Evolutionary conservation across 78 protist genomes (phyloP).

Genomic region (Polysphondylium violaceum): DNA sequence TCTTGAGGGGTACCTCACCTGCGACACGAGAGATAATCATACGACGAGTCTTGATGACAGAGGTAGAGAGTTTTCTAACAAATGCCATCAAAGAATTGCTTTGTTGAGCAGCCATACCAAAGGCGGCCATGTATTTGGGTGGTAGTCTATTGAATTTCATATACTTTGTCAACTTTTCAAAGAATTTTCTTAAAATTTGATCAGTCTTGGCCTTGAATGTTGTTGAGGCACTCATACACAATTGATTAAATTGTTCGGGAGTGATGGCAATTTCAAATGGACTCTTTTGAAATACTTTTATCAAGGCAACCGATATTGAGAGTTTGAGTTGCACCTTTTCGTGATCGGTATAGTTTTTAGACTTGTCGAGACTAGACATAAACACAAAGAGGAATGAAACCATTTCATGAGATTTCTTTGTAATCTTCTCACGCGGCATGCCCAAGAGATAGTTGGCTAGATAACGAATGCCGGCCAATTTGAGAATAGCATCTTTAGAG

Average conservation of each 20-base stretch:
- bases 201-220: slow-evolving; percentile 4
- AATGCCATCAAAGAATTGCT: neutral
- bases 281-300: neutral
- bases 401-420: slow-evolving; percentile 23
- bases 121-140: slow-evolving; percentile 49
- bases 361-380: neutral
- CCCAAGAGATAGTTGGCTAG: slow-evolving; percentile 47
- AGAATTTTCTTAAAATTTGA: slow-evolving; percentile 4
- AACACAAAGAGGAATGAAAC: slow-evolving; percentile 25
- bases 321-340: slow-evolving; percentile 35
- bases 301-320: neutral
- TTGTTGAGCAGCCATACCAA: slow-evolving; percentile 74
- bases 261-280: neutral
- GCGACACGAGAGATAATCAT: slow-evolving; percentile 31
- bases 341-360: neutral
- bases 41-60: slow-evolving; percentile 43
- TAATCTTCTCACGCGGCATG: slow-evolving; percentile 7
- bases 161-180: slow-evolving; percentile 29
- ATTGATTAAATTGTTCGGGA: slow-evolving; percentile 23
- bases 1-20: neutral
- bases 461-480: slow-evolving; percentile 25
- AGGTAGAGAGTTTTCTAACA: slow-evolving; percentile 9
- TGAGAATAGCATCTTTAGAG: slow-evolving; percentile 34
- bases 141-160: slow-evolving; percentile 40
- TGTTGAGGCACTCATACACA: slow-evolving; percentile 15